phyloP scores from a whole-genome alignment of 2,329 filamentous ascomycete genomes.

The Orbilia blumenaviensis region DNA sequence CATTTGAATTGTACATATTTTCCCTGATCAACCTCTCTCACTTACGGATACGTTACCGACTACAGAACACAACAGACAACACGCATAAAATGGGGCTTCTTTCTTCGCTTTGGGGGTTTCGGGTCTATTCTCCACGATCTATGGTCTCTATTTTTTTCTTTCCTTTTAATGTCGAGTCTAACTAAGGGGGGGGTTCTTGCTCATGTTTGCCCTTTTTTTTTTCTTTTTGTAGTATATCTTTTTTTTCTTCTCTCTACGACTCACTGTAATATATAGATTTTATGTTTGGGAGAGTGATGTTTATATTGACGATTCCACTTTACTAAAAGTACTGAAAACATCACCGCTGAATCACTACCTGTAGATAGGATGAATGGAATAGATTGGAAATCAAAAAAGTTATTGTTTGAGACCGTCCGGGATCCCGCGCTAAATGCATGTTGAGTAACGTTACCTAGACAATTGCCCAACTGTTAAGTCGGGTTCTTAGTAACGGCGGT shows the following conservation, averaged over 20 bases:
- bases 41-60: not conserved
- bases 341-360: not conserved
- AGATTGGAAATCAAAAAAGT: conserved; percentile 10
- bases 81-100: conserved; percentile 48
- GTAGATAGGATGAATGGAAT: not conserved
- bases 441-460: no score
- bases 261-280: conserved; percentile 41
- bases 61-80: conserved; percentile 14
- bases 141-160: conserved; percentile 28
- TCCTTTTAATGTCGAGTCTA: conserved; percentile 26
- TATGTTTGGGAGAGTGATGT: conserved; percentile 25
- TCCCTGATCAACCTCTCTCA: conserved; percentile 38
- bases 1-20: not conserved
- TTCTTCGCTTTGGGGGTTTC: conserved; percentile 39
- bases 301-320: conserved; percentile 46
- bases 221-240: conserved; percentile 48
- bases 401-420: not conserved
- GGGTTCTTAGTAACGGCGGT: no score
- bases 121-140: conserved; percentile 12
- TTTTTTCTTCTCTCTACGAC: conserved; percentile 28
- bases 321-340: conserved; percentile 20
- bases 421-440: no score
- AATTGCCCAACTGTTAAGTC: no score
- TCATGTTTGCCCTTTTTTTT: conserved; percentile 2
- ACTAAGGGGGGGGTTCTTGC: conserved; percentile 6